Percentiles rank a stretch among this genome's conserved stretches.
Evolutionary conservation across 2,329 filamentous ascomycete species (phyloP).

Genomic region (Trichoderma simmonsii): DNA sequence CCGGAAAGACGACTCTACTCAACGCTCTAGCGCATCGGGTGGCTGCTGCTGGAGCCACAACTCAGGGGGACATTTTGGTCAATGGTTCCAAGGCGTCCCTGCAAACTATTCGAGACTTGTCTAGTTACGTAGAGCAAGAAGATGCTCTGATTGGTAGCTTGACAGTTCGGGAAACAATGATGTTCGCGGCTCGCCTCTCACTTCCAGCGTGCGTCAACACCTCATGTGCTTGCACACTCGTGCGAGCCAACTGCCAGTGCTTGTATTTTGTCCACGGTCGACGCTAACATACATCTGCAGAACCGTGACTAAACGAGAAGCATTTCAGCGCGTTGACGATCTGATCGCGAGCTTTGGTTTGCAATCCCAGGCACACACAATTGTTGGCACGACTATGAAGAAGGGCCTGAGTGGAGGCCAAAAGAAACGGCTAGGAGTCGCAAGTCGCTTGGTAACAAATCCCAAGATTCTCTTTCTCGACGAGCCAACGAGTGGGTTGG

Average conservation of each 20-base stretch:
- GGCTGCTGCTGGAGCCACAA: slow-evolving; percentile 35
- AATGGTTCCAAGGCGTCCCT: slow-evolving; percentile 58
- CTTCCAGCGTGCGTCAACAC: slow-evolving; percentile 26
- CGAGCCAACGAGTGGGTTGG: slow-evolving; percentile 79
- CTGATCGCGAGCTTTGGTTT: slow-evolving; percentile 74
- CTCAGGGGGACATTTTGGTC: slow-evolving; percentile 48
- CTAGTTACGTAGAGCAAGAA: slow-evolving; percentile 82
- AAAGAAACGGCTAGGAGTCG: slow-evolving; percentile 76
- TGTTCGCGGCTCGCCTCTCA: slow-evolving; percentile 46
- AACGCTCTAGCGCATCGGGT: slow-evolving; percentile 64
- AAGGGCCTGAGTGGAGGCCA: slow-evolving; percentile 85
- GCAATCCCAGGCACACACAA: slow-evolving; percentile 61
- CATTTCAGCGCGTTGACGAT: slow-evolving; percentile 59
- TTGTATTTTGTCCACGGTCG: background rate
- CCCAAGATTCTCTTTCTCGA: slow-evolving; percentile 81
- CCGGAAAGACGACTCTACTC: slow-evolving; percentile 80
- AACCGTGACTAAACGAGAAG: slow-evolving; percentile 46
- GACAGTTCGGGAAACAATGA: slow-evolving; percentile 75
- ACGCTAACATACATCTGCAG: background rate
- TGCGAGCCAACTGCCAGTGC: background rate
- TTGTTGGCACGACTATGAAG: slow-evolving; percentile 77
- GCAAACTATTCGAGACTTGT: slow-evolving; percentile 60
- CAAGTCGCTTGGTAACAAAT: slow-evolving; percentile 75
- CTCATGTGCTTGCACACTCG: background rate
- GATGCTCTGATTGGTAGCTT: slow-evolving; percentile 79